Conservation (phyloP, 768 basidiomycete genomes). For the Serendipita sp. region DNA sequence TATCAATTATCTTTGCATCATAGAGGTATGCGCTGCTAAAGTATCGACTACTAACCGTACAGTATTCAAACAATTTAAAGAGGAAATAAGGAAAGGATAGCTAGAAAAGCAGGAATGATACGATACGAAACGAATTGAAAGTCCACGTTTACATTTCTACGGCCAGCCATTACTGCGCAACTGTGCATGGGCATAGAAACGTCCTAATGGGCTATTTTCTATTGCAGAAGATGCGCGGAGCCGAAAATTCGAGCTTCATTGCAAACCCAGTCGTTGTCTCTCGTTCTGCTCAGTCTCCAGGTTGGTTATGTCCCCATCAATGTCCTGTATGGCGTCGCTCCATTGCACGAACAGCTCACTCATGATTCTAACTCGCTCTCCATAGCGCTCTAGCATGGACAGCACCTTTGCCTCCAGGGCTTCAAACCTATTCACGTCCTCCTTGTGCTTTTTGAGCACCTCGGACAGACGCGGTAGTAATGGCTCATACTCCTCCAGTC, state of each 20-base stretch:
- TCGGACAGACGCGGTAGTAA: conserved; percentile 51
- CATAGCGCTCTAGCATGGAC: conserved; percentile 47
- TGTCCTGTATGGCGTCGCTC: conserved; percentile 59
- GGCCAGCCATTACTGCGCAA: too few species aligned
- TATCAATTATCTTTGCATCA: too few species aligned
- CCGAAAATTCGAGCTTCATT: background rate
- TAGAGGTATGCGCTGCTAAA: too few species aligned
- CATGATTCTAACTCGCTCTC: conserved; percentile 49
- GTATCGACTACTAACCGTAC: too few species aligned
- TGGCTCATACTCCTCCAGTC: conserved; percentile 46
- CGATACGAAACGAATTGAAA: too few species aligned
- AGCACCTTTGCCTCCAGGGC: conserved; percentile 52
- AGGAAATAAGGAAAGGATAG: too few species aligned
- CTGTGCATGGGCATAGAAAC: too few species aligned
- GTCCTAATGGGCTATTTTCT: too few species aligned
- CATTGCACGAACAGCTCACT: conserved; percentile 75
- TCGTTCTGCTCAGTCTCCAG: conserved; percentile 49
- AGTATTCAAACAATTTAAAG: too few species aligned
- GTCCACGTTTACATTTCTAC: too few species aligned
- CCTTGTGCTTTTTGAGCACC: conserved; percentile 39
- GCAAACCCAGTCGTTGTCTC: conserved; percentile 36
- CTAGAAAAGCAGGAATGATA: too few species aligned
- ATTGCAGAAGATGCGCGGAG: too few species aligned
- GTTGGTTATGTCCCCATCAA: conserved; percentile 39
- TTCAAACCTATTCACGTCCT: conserved; percentile 39